Evolutionary conservation across 2,329 filamentous ascomycete genomes (phyloP).

Genomic region (Sclerotinia glacialis): DNA sequence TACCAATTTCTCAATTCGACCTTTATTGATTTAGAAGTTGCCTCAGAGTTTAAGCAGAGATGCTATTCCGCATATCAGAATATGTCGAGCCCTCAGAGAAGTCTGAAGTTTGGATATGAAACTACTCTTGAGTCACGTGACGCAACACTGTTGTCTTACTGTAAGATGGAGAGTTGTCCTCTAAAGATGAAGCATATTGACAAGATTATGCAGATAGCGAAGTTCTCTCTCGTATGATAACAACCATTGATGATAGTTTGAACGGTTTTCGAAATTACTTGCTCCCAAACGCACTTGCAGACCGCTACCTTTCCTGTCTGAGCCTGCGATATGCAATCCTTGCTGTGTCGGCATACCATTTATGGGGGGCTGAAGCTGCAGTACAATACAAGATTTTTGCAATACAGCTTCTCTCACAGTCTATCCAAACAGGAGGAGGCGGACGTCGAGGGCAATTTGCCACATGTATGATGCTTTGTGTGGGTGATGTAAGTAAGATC

Average conservation of each 20-base stretch:
- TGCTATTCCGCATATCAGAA: slow-evolving; percentile 3
- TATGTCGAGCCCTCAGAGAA: slow-evolving; percentile 41
- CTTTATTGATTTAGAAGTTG: not conserved
- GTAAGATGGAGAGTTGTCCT: not conserved
- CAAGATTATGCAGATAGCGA: slow-evolving; percentile 11
- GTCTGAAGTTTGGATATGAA: slow-evolving; percentile 39
- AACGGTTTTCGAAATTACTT: slow-evolving; percentile 49
- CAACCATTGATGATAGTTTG: slow-evolving; percentile 47
- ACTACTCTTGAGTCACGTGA: slow-evolving; percentile 33
- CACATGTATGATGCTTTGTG: slow-evolving; percentile 51
- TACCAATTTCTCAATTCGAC: slow-evolving; percentile 18
- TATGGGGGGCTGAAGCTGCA: slow-evolving; percentile 43
- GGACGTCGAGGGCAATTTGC: slow-evolving; percentile 42
- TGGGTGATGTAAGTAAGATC: slow-evolving; percentile 44
- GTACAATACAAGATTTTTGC: slow-evolving; percentile 46
- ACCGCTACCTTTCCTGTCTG: slow-evolving; percentile 35
- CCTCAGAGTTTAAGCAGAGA: slow-evolving; percentile 36
- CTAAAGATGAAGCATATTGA: not conserved
- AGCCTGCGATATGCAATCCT: slow-evolving; percentile 47
- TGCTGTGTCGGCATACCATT: slow-evolving; percentile 46
- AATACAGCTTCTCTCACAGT: slow-evolving; percentile 43
- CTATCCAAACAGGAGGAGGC: slow-evolving; percentile 34
- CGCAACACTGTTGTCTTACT: slow-evolving; percentile 32
- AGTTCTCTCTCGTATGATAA: slow-evolving; percentile 39
- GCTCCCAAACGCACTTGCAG: slow-evolving; percentile 47